Evolutionary conservation across 306 rosid species (phyloP).

Genomic region (Rosa chinensis): DNA sequence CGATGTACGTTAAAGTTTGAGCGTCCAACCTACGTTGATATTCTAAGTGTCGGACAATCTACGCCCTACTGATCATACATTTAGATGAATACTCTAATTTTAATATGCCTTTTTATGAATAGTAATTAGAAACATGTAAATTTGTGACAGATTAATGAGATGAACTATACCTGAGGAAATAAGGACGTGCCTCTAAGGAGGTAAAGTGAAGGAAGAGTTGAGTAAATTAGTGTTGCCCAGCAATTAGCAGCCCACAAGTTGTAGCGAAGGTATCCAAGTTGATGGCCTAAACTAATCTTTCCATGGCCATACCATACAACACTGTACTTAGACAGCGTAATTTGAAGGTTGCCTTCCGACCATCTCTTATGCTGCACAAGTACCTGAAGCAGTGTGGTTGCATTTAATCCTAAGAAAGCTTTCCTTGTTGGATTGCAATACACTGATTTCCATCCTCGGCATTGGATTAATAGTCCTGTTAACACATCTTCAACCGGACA

Average conservation of each 20-base stretch:
- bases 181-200: constrained; percentile 57
- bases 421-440: constrained; percentile 54
- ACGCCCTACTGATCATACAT: too few relatives aligned
- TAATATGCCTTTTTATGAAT: too few relatives aligned
- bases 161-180: constrained; percentile 44
- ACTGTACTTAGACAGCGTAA: constrained; percentile 47
- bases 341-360: constrained; percentile 68
- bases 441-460: constrained; percentile 63
- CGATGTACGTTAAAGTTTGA: neutral
- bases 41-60: too few relatives aligned
- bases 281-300: constrained; percentile 45
- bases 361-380: constrained; percentile 79
- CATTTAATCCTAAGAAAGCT: constrained; percentile 60
- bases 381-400: constrained; percentile 42
- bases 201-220: constrained; percentile 55
- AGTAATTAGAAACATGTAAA: too few relatives aligned
- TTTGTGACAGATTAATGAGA: neutral
- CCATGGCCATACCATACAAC: constrained; percentile 47
- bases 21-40: too few relatives aligned
- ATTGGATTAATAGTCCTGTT: constrained; percentile 55
- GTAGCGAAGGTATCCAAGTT: constrained; percentile 42
- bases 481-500: constrained; percentile 70
- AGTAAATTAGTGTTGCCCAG: constrained; percentile 51
- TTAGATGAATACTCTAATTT: too few relatives aligned
- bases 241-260: constrained; percentile 55